phyloP scores from a whole-genome alignment of 495 filamentous ascomycete species.

The Articulospora tetracladia region DNA sequence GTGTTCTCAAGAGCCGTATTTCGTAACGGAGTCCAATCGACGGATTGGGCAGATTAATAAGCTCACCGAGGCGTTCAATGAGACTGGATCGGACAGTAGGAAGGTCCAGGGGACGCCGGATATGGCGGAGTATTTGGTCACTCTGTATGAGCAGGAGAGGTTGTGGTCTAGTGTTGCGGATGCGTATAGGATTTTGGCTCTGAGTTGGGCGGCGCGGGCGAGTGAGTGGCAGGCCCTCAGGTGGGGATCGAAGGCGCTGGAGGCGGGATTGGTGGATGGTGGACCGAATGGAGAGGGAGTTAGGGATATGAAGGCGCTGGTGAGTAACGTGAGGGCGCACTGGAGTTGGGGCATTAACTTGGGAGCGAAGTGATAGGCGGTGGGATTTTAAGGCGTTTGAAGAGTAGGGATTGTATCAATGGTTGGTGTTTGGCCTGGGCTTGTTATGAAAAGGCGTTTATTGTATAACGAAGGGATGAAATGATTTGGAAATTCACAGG shows the following conservation, averaged over 20 bases:
- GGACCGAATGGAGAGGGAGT: slow-evolving; percentile 29
- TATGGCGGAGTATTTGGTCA: slow-evolving; percentile 23
- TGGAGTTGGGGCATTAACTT: slow-evolving; percentile 31
- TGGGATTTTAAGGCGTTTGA: too few species aligned
- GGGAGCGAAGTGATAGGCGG: neutral
- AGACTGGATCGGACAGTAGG: neutral
- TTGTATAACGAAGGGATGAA: too few species aligned
- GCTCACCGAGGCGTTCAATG: slow-evolving; percentile 1
- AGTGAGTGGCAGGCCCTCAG: slow-evolving; percentile 19
- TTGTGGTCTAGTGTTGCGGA: slow-evolving; percentile 26
- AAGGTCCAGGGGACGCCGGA: slow-evolving; percentile 7
- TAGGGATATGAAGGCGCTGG: slow-evolving; percentile 29
- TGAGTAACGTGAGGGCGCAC: slow-evolving; percentile 25
- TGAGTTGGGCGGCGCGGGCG: slow-evolving; percentile 24
- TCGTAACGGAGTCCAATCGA: slow-evolving; percentile 1
- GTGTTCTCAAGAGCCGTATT: neutral
- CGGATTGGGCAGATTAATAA: slow-evolving; percentile 5
- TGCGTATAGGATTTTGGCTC: slow-evolving; percentile 26
- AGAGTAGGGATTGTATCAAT: too few species aligned
- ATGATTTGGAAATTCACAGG: too few species aligned
- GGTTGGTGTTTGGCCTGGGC: too few species aligned
- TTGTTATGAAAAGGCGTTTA: too few species aligned
- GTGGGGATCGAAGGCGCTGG: slow-evolving; percentile 23
- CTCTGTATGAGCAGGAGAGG: slow-evolving; percentile 27
- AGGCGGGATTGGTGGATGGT: slow-evolving; percentile 28